A percentile compares a stretch with the other conserved stretches of the same genome.
Conservation (phyloP, 257 asterid species). For the Fraxinus americana region DNA sequence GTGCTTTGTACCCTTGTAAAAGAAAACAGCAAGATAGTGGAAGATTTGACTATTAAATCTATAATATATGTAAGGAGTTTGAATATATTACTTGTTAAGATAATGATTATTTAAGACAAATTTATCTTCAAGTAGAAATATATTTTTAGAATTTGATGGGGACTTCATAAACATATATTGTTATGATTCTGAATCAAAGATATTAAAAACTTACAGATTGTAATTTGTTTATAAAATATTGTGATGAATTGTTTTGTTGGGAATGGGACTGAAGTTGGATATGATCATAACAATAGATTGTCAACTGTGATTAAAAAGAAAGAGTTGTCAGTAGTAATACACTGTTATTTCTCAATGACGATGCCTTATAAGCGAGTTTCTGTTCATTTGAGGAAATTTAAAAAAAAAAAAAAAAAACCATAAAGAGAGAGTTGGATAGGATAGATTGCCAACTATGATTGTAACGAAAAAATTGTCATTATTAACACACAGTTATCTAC, state of each 20-base stretch:
- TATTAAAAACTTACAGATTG: background rate
- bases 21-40: background rate
- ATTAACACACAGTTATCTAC: background rate
- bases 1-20: background rate
- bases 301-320: no score
- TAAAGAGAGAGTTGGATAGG: background rate
- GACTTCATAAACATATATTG: background rate
- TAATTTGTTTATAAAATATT: background rate
- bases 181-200: background rate
- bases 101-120: background rate
- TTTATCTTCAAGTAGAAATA: background rate
- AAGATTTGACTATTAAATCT: background rate
- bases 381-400: no score
- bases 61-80: background rate
- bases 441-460: background rate
- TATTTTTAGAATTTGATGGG: background rate
- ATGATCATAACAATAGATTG: background rate
- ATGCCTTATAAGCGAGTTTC: no score
- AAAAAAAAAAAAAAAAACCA: no score
- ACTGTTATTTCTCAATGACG: no score
- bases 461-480: background rate
- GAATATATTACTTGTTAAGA: background rate
- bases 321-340: no score
- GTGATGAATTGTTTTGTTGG: background rate
- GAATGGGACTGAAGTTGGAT: background rate